phyloP scores from a whole-genome alignment of 495 filamentous ascomycete species.

The Penicillium malachiteum region DNA sequence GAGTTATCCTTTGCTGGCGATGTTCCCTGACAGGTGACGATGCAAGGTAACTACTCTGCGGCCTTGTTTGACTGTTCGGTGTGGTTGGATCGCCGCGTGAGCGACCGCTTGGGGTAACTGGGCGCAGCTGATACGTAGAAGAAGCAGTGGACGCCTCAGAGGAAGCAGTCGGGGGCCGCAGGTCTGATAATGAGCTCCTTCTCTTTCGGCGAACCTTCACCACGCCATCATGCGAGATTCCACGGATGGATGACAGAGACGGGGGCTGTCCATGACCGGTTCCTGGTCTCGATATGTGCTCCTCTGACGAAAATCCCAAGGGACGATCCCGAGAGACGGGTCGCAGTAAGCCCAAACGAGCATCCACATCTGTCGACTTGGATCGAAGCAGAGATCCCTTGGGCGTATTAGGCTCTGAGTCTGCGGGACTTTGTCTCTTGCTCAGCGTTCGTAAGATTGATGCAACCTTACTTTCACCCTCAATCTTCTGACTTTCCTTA shows the following conservation, averaged over 20 bases:
- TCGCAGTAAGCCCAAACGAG: slow-evolving; percentile 49
- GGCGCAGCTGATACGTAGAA: slow-evolving; percentile 32
- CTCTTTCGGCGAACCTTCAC: slow-evolving; percentile 68
- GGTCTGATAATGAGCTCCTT: slow-evolving; percentile 87
- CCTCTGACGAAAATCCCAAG: slow-evolving; percentile 44
- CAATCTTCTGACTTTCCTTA: slow-evolving; percentile 70
- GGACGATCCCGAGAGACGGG: slow-evolving; percentile 68
- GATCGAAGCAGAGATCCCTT: slow-evolving; percentile 70
- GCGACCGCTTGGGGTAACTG: slow-evolving; percentile 36
- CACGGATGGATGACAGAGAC: slow-evolving; percentile 38
- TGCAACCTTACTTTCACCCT: slow-evolving; percentile 63
- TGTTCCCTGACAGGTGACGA: slow-evolving; percentile 29
- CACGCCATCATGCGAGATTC: slow-evolving; percentile 33
- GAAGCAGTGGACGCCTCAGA: slow-evolving; percentile 37
- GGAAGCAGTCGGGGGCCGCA: slow-evolving; percentile 61
- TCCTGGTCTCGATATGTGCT: slow-evolving; percentile 44
- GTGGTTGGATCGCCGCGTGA: slow-evolving; percentile 32
- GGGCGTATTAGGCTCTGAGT: slow-evolving; percentile 54
- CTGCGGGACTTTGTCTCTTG: slow-evolving; percentile 68
- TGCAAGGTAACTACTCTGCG: slow-evolving; percentile 35
- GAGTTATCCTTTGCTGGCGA: slow-evolving; percentile 34
- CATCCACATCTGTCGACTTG: slow-evolving; percentile 76
- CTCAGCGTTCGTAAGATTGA: slow-evolving; percentile 88
- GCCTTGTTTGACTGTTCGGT: slow-evolving; percentile 32
- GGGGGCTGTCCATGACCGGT: slow-evolving; percentile 44